Percentiles rank a stretch among this genome's conserved stretches.
Evolutionary conservation across 306 rosid species (phyloP).

Genomic region (Castanea crenata): DNA sequence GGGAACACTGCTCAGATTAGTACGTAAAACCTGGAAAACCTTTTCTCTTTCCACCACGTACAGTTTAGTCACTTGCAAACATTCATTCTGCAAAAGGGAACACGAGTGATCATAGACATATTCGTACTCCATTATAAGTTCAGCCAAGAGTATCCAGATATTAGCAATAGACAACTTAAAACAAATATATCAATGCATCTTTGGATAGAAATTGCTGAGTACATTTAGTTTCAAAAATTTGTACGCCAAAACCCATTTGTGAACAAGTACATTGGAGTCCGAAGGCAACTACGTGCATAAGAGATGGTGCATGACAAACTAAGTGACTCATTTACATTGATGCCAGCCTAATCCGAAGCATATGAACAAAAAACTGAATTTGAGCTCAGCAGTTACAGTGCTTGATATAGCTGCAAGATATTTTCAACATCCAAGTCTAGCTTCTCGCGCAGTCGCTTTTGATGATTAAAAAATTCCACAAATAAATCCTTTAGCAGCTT

Average conservation of each 20-base stretch:
- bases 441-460: slow-evolving; percentile 36
- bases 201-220: too few relatives aligned
- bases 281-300: background rate
- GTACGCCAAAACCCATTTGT: background rate
- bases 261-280: background rate
- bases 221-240: too few relatives aligned
- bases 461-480: slow-evolving; percentile 49
- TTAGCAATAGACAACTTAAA: too few relatives aligned
- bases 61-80: too few relatives aligned
- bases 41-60: too few relatives aligned
- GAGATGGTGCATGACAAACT: background rate
- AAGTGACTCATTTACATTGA: background rate
- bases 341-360: background rate
- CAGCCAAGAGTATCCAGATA: too few relatives aligned
- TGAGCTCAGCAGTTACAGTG: background rate
- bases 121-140: too few relatives aligned
- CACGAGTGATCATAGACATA: too few relatives aligned
- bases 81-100: too few relatives aligned
- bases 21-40: too few relatives aligned
- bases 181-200: too few relatives aligned
- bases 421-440: slow-evolving; percentile 47
- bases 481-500: slow-evolving; percentile 35
- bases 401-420: slow-evolving; percentile 11
- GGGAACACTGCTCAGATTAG: too few relatives aligned
- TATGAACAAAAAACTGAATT: background rate